Base-by-base conservation (phyloP, 177 flowering plant genomes). In the Vitis hybrid region DNA sequence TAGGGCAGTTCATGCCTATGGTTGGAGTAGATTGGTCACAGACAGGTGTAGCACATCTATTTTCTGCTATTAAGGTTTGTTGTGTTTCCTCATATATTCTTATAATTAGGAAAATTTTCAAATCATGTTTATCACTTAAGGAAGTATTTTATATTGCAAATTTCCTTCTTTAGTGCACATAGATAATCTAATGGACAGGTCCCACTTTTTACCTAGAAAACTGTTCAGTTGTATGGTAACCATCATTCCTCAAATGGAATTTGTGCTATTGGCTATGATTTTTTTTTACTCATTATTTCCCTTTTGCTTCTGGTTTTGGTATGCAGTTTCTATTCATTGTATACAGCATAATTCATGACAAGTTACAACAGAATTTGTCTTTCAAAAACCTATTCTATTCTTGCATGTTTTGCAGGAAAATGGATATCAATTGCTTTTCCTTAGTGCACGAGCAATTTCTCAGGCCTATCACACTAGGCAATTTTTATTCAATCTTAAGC, bases 1-100 rank as follows among this genome's bases (percentile, higher is more conserved):
- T 95, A 69, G 99, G 99, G 54, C 99, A 95, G 75, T 89, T 95
- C 82, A 95, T 95, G 99, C 99, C 98, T 75, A 80, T 88, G 85
- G 94, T 95, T 77, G 99, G 99, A 67, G 75, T 82, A 56, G 98
- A 95, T 79, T 95, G 99, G 99, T 89, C 94, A 65, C 98, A 95
- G 62, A 86, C 84, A 13, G 99, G 99, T 61, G 99, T 95, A 65
- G 79, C 99, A 71, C 91, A 91, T 89, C 82, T 93, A 39, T 95
- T 91, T 84, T 86, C 98, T 22, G 97, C 97, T 64, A 91, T 96
- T 63, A 91, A 94, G 98, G 97, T 92, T 50, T 67, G 87, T 73
- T 68, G 5, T 16, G n/a, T 68, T 49, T 71, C 20, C n/a, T 71
- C 39, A 53, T 55, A 31, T 19, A 19, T 53, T 34, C 5, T 59